These are phyloP conservation scores for Tubosaeta sp. DNA, from an alignment of 768 basidiomycete species.

Conservation along the genomic window DNA sequence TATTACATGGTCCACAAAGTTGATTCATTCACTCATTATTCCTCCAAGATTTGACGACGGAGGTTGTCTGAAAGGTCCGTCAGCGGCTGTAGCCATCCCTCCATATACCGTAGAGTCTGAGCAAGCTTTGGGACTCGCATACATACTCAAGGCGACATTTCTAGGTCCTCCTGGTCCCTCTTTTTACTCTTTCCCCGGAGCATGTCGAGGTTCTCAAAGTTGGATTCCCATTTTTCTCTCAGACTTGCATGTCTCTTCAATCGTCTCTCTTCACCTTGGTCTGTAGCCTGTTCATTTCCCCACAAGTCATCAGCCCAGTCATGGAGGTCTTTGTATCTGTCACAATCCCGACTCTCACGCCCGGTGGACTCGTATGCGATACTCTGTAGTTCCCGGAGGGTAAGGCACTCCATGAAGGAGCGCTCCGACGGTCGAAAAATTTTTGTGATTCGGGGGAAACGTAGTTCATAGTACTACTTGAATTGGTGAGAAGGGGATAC, in stretches of 20 bases:
- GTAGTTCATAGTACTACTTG: constrained; percentile 71
- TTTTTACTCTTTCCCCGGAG: constrained; percentile 20
- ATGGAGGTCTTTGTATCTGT: constrained; percentile 44
- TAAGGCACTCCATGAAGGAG: constrained; percentile 54
- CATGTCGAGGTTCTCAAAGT: constrained; percentile 30
- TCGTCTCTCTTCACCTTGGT: constrained; percentile 26
- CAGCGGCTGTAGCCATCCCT: no score
- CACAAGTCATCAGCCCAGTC: constrained; percentile 42
- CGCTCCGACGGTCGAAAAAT: constrained; percentile 58
- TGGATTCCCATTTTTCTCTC: constrained; percentile 41
- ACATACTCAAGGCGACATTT: constrained; percentile 20
- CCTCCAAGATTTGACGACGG: no score
- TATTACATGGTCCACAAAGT: no score
- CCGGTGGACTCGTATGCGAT: constrained; percentile 55
- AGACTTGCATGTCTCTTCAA: constrained; percentile 36
- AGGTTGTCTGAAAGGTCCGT: no score
- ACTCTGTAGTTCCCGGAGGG: constrained; percentile 46
- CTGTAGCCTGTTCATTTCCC: constrained; percentile 37
- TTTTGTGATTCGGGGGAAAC: constrained; percentile 79
- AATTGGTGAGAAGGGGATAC: neutral
- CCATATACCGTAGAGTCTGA: no score
- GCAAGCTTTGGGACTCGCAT: no score
- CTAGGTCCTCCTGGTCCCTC: constrained; percentile 16
- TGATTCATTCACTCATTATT: no score
- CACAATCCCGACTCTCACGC: constrained; percentile 35